Evolutionary conservation across 192 early-diverging fungal species (phyloP).

Genomic region (Funneliformis geosporum): DNA sequence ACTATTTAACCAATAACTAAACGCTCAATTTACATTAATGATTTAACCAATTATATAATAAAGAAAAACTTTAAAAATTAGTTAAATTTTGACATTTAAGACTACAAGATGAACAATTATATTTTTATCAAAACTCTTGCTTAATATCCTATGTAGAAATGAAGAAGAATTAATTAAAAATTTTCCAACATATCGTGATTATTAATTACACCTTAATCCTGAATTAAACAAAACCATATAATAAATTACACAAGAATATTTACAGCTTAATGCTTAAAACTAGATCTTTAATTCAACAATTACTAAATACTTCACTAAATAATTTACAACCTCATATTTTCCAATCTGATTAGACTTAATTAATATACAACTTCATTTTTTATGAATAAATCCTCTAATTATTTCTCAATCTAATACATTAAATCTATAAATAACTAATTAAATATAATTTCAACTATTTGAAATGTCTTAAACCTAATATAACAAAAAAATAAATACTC

Average conservation of each 20-base stretch:
- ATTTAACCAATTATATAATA: not conserved
- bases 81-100: not conserved
- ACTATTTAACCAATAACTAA: not conserved
- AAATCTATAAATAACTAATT: not conserved
- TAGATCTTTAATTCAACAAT: not conserved
- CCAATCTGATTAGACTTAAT: too few relatives aligned
- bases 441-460: not conserved
- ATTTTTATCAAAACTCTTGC: constrained; percentile 7
- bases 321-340: too few relatives aligned
- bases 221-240: not conserved
- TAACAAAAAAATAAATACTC: not conserved
- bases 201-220: not conserved
- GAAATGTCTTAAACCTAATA: not conserved
- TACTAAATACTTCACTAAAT: too few relatives aligned
- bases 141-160: not conserved
- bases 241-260: not conserved
- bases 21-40: not conserved
- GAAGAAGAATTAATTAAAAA: not conserved
- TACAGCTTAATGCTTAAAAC: not conserved
- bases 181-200: not conserved
- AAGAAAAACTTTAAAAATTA: not conserved
- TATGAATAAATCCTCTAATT: not conserved
- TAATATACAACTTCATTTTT: too few relatives aligned
- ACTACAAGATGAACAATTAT: not conserved
- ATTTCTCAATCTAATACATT: not conserved